These are phyloP conservation scores for Phlebopus sp. DNA, from an alignment of 1,284 basidiomycete genomes.

Conservation along the genomic window DNA sequence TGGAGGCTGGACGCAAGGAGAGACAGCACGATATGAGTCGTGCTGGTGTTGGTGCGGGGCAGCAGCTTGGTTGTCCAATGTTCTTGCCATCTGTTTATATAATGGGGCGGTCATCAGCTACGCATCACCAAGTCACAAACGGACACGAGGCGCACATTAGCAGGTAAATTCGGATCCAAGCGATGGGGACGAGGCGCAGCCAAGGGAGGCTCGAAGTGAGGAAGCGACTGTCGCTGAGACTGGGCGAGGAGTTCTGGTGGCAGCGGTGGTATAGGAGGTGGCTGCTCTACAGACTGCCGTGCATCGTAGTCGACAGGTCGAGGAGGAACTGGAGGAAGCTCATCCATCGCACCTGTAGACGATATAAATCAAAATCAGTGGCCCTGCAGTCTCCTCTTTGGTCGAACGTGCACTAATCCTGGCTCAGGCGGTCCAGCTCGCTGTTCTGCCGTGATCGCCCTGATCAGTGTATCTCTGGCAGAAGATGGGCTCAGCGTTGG, in stretches of 20 bases:
- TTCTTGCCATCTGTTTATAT: constrained; percentile 58
- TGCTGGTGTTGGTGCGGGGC: constrained; percentile 20
- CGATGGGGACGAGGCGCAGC: constrained; percentile 68
- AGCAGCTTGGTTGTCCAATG: constrained; percentile 47
- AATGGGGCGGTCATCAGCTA: constrained; percentile 13
- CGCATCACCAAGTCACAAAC: constrained; percentile 2
- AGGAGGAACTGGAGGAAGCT: constrained; percentile 26
- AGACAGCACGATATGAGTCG: constrained; percentile 19
- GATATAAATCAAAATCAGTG: neutral
- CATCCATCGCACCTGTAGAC: constrained; percentile 10
- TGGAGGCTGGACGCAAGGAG: constrained; percentile 17
- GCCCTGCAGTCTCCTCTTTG: constrained; percentile 2
- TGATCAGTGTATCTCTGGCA: no score
- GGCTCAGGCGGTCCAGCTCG: neutral
- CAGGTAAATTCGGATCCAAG: constrained; percentile 58
- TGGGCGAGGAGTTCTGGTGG: constrained; percentile 35
- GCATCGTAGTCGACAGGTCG: constrained; percentile 11
- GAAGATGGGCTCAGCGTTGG: no score
- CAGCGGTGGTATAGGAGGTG: constrained; percentile 43
- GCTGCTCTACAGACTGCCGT: constrained; percentile 13
- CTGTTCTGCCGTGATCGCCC: no score
- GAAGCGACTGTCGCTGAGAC: no score
- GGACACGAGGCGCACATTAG: constrained; percentile 47
- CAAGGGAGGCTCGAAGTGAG: constrained; percentile 58
- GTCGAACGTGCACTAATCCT: neutral